Evolutionary conservation across 2,329 filamentous ascomycete genomes (phyloP), one percentile per base, ranked within the genome.

Genomic region (Neopestalotiopsis sp.): DNA sequence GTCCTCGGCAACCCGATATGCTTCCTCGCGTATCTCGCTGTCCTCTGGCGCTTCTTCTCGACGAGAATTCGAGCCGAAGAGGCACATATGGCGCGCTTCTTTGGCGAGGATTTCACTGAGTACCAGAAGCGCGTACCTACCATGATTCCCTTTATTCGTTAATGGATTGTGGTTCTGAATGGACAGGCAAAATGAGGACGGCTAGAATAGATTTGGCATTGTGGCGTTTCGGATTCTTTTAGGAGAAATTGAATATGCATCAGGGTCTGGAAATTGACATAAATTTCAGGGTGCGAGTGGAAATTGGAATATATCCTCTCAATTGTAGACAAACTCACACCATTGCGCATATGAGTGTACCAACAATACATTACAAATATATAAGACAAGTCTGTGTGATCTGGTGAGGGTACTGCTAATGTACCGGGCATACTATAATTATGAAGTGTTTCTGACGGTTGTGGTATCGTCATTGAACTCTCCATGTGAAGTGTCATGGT

Each of bases 1-100:
- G 89, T 97, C 67, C 85, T 98, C 72, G 95, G 95, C 20, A 99
- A 99, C 81, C 81, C 88, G 9, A 73, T 97, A 2, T 97, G 94
- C 78, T 89, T 97, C 68, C 73, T 91, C 6, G 92, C 82, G 1
- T 98, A 97, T 83, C 81, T 89, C 0, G 79, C 87, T 7, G 92
- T 97, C 17, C 80, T 99, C 73, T 98, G 94, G 94, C 86, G 83
- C 70, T 99, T 99, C 80, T 99, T 99, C 78, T 86, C 85, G 17
- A 82, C 79, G 13, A 85, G 96, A 70, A 95, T 98, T 72, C 80
- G 80, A 67, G 90, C 89, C 40, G 96, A 99, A 83, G 96, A 99
- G 81, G 83, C 84, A 34, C 89, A 91, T 72, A 83, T 99, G 65
- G 82, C 95, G 7, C 83, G 86, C 14, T 98, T 98, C 81, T 99